phyloP scores from a whole-genome alignment of 495 filamentous ascomycete genomes.

The Aspergillus ostianus region DNA sequence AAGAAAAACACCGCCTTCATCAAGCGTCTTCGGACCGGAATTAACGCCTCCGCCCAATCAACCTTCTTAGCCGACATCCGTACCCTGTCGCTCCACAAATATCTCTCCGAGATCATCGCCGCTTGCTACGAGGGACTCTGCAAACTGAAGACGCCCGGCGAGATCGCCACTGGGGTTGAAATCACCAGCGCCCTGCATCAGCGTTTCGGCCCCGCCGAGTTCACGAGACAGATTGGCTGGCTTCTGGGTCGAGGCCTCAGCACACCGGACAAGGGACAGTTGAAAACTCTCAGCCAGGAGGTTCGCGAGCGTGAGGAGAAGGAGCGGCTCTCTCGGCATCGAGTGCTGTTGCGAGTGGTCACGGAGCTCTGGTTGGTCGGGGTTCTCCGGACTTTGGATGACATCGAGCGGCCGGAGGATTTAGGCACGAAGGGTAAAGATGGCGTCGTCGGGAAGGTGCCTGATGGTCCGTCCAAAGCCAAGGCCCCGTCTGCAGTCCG shows the following conservation, averaged over 20 bases:
- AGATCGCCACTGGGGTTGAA: conserved; percentile 89
- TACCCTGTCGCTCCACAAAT: conserved; percentile 91
- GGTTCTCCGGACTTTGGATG: conserved; percentile 82
- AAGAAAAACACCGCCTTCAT: conserved; percentile 99
- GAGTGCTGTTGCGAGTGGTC: conserved; percentile 80
- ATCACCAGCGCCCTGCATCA: conserved; percentile 94
- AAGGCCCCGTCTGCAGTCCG: conserved; percentile 27
- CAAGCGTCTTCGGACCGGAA: conserved; percentile 88
- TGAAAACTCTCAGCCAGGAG: conserved; percentile 78
- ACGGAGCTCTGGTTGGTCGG: conserved; percentile 97
- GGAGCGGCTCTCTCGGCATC: conserved; percentile 82
- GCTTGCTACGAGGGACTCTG: conserved; percentile 94
- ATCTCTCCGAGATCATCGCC: conserved; percentile 97
- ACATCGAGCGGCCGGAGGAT: conserved; percentile 84
- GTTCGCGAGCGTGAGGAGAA: conserved; percentile 93
- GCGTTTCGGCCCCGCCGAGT: conserved; percentile 87
- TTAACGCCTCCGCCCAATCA: conserved; percentile 70
- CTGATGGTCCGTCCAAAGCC: conserved; percentile 52
- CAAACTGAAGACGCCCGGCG: conserved; percentile 83
- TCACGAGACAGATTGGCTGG: conserved; percentile 91
- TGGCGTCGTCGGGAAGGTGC: conserved; percentile 48
- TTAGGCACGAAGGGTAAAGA: conserved; percentile 66
- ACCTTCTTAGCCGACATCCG: conserved; percentile 91
- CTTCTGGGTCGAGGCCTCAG: conserved; percentile 86
- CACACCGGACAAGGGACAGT: conserved; percentile 81